phyloP scores from a whole-genome alignment of 176 grass and related monocot genomes.

The Microstegium vimineum region DNA sequence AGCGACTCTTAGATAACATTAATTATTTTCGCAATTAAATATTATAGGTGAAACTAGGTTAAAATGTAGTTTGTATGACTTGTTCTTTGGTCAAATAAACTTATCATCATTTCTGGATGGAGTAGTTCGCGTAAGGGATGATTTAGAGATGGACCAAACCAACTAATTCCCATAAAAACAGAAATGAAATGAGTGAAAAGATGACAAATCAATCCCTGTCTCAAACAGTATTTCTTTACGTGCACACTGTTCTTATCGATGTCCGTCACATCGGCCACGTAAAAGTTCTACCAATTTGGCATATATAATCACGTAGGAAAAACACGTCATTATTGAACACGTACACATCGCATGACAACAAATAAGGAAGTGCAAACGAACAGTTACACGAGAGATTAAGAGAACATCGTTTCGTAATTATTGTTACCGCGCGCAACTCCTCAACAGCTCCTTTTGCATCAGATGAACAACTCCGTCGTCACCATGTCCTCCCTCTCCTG shows the following conservation, averaged over 20 bases:
- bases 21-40: too few relatives aligned
- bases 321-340: not conserved
- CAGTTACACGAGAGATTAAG: not conserved
- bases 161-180: too few relatives aligned
- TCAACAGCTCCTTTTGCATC: not conserved
- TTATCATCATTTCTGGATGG: too few relatives aligned
- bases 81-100: too few relatives aligned
- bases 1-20: too few relatives aligned
- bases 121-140: too few relatives aligned
- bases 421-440: not conserved
- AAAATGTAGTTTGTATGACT: too few relatives aligned
- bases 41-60: too few relatives aligned
- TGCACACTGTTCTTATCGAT: not conserved
- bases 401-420: not conserved
- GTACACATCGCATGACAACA: not conserved
- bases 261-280: not conserved
- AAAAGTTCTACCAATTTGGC: not conserved
- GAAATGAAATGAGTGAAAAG: too few relatives aligned
- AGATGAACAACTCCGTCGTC: slow-evolving; percentile 1
- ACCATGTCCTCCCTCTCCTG: slow-evolving; percentile 33
- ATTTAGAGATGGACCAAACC: too few relatives aligned
- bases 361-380: not conserved
- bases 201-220: too few relatives aligned
- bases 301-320: not conserved
- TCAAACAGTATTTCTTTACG: not conserved